A percentile compares a stretch with the other conserved stretches of the same genome.
These are phyloP conservation scores for Lecanicillium sp. DNA, from an alignment of 2,329 filamentous ascomycete species.

Conservation along the genomic window DNA sequence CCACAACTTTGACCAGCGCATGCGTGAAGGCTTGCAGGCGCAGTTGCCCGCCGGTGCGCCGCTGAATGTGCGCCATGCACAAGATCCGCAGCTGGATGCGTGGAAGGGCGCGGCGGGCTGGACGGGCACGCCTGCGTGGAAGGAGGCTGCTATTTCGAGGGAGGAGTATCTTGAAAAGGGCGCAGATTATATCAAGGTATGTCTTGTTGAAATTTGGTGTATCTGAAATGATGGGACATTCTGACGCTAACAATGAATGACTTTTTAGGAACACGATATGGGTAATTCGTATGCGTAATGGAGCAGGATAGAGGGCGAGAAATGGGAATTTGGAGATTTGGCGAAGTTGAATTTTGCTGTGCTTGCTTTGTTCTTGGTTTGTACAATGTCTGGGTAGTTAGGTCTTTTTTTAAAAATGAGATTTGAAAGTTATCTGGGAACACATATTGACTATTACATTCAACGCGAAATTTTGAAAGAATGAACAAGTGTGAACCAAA, in stretches of 20 bases:
- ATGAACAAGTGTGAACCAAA: background rate
- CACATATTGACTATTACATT: too few relatives aligned
- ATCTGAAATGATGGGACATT: background rate
- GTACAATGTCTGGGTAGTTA: too few relatives aligned
- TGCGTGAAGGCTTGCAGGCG: conserved; percentile 63
- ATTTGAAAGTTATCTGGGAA: too few relatives aligned
- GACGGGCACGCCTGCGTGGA: conserved; percentile 56
- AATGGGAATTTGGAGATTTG: too few relatives aligned
- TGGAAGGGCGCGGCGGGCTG: conserved; percentile 91
- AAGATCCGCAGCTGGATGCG: conserved; percentile 73
- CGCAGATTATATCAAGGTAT: conserved; percentile 81
- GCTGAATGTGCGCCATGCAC: conserved; percentile 64
- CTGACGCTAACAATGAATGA: background rate
- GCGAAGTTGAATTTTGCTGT: too few relatives aligned
- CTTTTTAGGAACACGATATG: conserved; percentile 53
- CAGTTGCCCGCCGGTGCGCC: conserved; percentile 61
- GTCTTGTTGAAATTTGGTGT: too few relatives aligned
- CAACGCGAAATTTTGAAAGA: too few relatives aligned
- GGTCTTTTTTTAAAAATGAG: too few relatives aligned
- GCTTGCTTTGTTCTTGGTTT: too few relatives aligned
- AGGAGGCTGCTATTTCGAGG: conserved; percentile 59
- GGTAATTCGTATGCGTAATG: conserved; percentile 49
- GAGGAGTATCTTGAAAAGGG: conserved; percentile 91
- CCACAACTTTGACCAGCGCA: conserved; percentile 73
- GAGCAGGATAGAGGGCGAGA: background rate